Evolutionary conservation across 169 alveolate species (phyloP).

Genomic region (Perkinsus olseni): DNA sequence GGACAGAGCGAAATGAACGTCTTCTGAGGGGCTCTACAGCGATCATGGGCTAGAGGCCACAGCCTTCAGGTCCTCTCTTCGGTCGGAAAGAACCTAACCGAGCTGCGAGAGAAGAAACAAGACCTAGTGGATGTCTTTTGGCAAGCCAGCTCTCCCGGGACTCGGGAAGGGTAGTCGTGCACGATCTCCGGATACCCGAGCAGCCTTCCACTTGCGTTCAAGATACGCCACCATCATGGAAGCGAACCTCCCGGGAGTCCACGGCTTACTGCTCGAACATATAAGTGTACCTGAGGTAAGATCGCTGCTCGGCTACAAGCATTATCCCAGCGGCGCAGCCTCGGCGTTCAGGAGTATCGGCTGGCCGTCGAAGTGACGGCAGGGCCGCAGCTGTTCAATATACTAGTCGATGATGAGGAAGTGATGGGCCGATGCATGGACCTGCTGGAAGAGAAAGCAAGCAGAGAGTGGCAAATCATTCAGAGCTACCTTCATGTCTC

Average conservation of each 20-base stretch:
- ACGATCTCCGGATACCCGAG: background rate
- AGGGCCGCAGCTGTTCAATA: background rate
- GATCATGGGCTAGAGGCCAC: background rate
- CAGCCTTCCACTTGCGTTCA: background rate
- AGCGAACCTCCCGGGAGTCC: background rate
- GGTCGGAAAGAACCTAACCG: background rate
- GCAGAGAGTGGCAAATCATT: background rate
- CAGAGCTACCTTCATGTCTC: background rate
- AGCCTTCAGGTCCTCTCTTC: too few relatives aligned
- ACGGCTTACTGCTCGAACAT: background rate
- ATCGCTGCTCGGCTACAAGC: background rate
- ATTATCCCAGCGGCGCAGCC: background rate
- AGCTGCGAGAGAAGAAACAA: background rate
- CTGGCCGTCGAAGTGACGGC: background rate
- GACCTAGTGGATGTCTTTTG: background rate
- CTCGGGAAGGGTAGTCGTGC: background rate
- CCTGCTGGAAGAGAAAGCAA: background rate
- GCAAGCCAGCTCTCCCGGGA: background rate
- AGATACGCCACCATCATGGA: background rate
- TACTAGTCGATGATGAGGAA: background rate
- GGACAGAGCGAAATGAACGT: background rate
- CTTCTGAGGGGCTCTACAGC: background rate
- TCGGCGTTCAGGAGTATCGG: background rate
- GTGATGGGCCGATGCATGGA: background rate
- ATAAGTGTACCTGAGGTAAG: background rate